phyloP scores from a whole-genome alignment of 768 basidiomycete genomes.

The Cystofilobasidium bisporidii region DNA sequence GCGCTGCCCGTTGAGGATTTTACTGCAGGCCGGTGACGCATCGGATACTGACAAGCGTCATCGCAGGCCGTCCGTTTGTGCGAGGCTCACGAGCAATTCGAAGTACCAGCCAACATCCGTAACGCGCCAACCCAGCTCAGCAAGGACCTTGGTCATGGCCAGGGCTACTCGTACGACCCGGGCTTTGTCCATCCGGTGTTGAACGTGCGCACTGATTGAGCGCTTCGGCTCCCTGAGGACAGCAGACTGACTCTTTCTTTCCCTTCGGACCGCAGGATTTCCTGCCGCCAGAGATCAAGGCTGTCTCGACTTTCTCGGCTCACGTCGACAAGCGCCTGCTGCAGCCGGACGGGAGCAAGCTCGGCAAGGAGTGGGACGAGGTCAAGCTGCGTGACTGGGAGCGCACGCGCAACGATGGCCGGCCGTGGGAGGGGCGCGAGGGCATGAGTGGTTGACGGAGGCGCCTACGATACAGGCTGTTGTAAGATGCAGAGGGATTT shows the following conservation, averaged over 20 bases:
- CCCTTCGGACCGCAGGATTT: slow-evolving; percentile 50
- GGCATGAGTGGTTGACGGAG: too few relatives aligned
- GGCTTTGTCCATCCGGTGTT: slow-evolving; percentile 7
- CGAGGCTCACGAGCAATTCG: slow-evolving; percentile 55
- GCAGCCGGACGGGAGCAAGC: slow-evolving; percentile 7
- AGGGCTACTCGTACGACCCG: slow-evolving; percentile 56
- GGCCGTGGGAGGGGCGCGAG: slow-evolving; percentile 45
- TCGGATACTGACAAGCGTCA: neutral
- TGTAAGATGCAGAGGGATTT: neutral
- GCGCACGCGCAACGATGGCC: slow-evolving; percentile 46
- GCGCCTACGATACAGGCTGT: too few relatives aligned
- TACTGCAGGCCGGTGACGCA: too few relatives aligned
- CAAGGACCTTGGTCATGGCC: slow-evolving; percentile 60
- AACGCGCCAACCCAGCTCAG: slow-evolving; percentile 67
- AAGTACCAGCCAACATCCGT: slow-evolving; percentile 61
- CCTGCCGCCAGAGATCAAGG: slow-evolving; percentile 47
- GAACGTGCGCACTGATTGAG: neutral
- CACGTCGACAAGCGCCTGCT: slow-evolving; percentile 32
- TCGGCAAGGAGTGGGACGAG: slow-evolving; percentile 44
- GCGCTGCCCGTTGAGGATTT: too few relatives aligned
- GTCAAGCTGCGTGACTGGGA: slow-evolving; percentile 52
- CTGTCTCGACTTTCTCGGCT: slow-evolving; percentile 34
- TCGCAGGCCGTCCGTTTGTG: slow-evolving; percentile 2
- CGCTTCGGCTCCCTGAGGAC: neutral
- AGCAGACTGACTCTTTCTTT: neutral